Conservation (phyloP, 2,329 filamentous ascomycete genomes). For the Colletotrichum sojae region DNA sequence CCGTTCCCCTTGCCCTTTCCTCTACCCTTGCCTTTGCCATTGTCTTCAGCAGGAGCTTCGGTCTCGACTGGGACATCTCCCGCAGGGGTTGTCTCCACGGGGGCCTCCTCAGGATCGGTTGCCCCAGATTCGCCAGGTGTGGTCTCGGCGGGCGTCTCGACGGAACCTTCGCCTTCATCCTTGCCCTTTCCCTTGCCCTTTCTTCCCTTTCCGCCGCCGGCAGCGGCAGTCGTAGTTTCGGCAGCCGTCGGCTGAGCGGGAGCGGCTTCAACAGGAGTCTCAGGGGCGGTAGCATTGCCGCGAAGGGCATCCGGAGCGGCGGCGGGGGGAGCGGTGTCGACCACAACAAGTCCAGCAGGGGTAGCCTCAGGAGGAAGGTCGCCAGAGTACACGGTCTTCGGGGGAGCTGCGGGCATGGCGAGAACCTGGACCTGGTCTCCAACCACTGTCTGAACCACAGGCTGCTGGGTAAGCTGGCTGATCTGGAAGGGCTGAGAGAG, state of each 20-base stretch:
- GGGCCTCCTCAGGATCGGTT: not conserved
- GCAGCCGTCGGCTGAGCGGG: not conserved
- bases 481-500: slow-evolving; percentile 41
- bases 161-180: not conserved
- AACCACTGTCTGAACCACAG: slow-evolving; percentile 19
- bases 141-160: not conserved
- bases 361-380: slow-evolving; percentile 21
- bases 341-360: slow-evolving; percentile 11
- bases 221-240: not conserved
- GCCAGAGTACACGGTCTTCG: slow-evolving; percentile 34
- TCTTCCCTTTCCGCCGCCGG: not conserved
- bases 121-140: not conserved
- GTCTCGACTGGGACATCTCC: not conserved
- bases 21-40: slow-evolving; percentile 16
- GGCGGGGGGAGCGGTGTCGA: not conserved
- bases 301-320: not conserved
- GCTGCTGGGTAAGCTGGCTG: slow-evolving; percentile 31
- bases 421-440: slow-evolving; percentile 13
- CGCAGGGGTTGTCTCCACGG: not conserved
- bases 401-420: slow-evolving; percentile 11
- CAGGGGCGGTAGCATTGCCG: slow-evolving; percentile 12
- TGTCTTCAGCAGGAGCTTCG: slow-evolving; percentile 2
- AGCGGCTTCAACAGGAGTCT: not conserved
- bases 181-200: not conserved
- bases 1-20: slow-evolving; percentile 9